These are phyloP conservation scores for Ramaria sp. DNA, from an alignment of 768 basidiomycete species.

Conservation along the genomic window DNA sequence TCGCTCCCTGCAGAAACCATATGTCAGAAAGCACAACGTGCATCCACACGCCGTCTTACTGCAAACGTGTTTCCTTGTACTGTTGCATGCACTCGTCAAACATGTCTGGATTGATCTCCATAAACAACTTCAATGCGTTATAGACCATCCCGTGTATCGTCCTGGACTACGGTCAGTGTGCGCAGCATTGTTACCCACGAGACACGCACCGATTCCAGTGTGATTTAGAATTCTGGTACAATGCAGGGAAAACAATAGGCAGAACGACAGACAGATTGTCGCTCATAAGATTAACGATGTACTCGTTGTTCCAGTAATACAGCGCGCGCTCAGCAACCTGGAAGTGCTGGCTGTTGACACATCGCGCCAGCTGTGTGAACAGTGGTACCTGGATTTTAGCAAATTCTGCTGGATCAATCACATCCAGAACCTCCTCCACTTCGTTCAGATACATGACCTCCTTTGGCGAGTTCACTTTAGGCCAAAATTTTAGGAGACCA, in stretches of 20 bases:
- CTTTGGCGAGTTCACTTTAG: constrained; percentile 98
- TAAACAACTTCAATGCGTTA: constrained; percentile 95
- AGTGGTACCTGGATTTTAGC: constrained; percentile 88
- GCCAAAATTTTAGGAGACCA: constrained; percentile 96
- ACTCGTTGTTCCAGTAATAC: constrained; percentile 99
- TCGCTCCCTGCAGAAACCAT: constrained; percentile 52
- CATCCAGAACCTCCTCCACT: constrained; percentile 97
- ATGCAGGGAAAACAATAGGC: constrained; percentile 92
- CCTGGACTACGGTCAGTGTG: constrained; percentile 29
- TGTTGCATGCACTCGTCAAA: constrained; percentile 92
- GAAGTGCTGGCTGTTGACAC: constrained; percentile 99
- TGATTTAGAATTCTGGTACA: constrained; percentile 91
- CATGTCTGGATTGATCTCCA: constrained; percentile 96
- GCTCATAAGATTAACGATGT: constrained; percentile 98
- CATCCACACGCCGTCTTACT: constrained; percentile 41
- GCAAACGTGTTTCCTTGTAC: constrained; percentile 78
- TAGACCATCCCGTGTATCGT: constrained; percentile 99
- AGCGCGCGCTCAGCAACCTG: constrained; percentile 97
- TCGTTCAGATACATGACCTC: constrained; percentile 99
- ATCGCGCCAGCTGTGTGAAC: constrained; percentile 90
- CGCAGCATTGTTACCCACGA: constrained; percentile 9
- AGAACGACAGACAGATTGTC: constrained; percentile 83
- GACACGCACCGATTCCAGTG: constrained; percentile 92
- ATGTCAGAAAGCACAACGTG: neutral
- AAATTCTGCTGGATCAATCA: constrained; percentile 94